Evolutionary conservation across 2,329 filamentous ascomycete genomes (phyloP), one percentile per base, ranked within the genome.

Genomic region (Blumeriella jaapii): DNA sequence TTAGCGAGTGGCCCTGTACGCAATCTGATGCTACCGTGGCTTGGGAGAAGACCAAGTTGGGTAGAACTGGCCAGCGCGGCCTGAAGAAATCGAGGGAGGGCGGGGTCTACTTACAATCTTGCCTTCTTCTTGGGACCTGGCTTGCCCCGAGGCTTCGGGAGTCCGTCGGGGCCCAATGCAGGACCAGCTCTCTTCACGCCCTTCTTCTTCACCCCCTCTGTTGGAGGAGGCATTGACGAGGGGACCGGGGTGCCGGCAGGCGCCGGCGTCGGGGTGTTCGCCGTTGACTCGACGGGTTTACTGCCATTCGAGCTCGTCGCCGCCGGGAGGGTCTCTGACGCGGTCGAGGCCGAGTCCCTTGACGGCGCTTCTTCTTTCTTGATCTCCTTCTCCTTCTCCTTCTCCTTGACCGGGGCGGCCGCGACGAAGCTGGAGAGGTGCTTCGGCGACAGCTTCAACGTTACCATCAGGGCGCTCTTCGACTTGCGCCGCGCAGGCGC

Each of bases 111-210:
- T 64, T 80, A 95, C 89, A 94, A 63, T 68, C 82, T 78, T 47
- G 82, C 78, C 65, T 93, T 94, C 74, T 95, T 94, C 73, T 95
- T 96, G 0, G 89, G 89, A 5, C 89, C 89, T 5, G 91, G 89
- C 64, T 93, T 93, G 55, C 82, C 82, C 56, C 83, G 68, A 36
- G 78, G 67, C 59, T 82, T 86, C n/a, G 78, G 66, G 16, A 64
- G 55, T 20, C 65, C 67, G 45, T 87, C 82, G 52, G 63, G 60
- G 52, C 57, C 65, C 52, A 42, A 61, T 60, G 55, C 75, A 67
- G 61, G 82, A 80, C 39, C 67, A 50, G 81, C 80, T 46, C 79
- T 72, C 58, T 85, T 81, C 20, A 72, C 41, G 20, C 78, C 78
- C 60, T 87, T 87, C 64, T 83, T 85, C 66, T 83, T 86, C 9